These are phyloP conservation scores for Lasiodiplodia hormozganensis DNA, from an alignment of 2,329 filamentous ascomycete species.

Conservation along the genomic window DNA sequence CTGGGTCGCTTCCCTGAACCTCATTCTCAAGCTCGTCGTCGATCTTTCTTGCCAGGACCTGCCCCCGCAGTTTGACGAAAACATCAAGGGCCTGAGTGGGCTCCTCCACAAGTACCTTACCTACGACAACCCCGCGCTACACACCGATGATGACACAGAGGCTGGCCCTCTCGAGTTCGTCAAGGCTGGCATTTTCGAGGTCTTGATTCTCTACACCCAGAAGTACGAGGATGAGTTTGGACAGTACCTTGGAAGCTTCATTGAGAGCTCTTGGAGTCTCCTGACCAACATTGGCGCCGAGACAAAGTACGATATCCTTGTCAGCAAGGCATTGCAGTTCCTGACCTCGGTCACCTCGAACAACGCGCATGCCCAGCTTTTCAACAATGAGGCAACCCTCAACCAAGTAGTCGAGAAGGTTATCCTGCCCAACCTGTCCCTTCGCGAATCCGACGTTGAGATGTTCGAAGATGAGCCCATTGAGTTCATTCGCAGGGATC, in stretches of 20 bases:
- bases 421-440: constrained; percentile 87
- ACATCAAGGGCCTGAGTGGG: constrained; percentile 76
- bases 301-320: constrained; percentile 91
- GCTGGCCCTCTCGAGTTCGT: constrained; percentile 83
- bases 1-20: constrained; percentile 84
- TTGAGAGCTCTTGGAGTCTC: constrained; percentile 88
- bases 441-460: constrained; percentile 93
- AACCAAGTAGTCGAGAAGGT: constrained; percentile 94
- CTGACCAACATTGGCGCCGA: constrained; percentile 85
- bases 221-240: constrained; percentile 97
- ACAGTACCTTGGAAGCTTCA: constrained; percentile 79
- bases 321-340: constrained; percentile 94
- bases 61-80: constrained; percentile 91
- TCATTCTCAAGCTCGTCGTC: constrained; percentile 91
- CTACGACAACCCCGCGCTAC: constrained; percentile 83
- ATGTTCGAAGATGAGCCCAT: constrained; percentile 99
- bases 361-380: constrained; percentile 77
- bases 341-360: constrained; percentile 86
- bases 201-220: constrained; percentile 84
- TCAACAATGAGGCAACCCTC: constrained; percentile 81
- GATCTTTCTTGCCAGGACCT: constrained; percentile 98
- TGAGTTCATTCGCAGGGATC: constrained; percentile 92
- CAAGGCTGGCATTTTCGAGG: constrained; percentile 93
- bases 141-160: constrained; percentile 88
- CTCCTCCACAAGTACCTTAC: constrained; percentile 92